Evolutionary conservation across 441 rosid species (phyloP).

Genomic region (Populus hybrid): DNA sequence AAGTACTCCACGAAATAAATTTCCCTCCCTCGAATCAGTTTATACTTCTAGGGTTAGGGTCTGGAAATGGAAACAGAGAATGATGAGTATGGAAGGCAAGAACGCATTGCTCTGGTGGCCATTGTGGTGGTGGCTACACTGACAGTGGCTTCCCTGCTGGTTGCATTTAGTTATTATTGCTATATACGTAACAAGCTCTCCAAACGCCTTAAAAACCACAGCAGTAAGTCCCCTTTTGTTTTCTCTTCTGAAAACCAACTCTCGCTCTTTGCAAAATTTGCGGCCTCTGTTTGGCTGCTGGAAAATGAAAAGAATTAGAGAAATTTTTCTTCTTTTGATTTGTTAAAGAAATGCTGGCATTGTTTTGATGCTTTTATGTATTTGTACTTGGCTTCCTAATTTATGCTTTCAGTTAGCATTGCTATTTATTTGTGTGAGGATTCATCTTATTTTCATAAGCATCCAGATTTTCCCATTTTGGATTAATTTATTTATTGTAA

Average conservation of each 20-base stretch:
- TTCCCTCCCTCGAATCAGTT: not conserved
- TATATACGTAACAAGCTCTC: slow-evolving; percentile 80
- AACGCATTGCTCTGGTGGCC: slow-evolving; percentile 55
- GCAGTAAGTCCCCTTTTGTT: slow-evolving; percentile 31
- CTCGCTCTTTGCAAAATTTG: not conserved
- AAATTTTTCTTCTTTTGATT: too few species aligned
- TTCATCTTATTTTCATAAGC: not conserved
- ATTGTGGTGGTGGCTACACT: slow-evolving; percentile 76
- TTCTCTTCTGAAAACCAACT: not conserved
- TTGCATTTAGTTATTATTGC: slow-evolving; percentile 91
- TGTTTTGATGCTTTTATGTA: not conserved
- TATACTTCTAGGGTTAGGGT: slow-evolving; percentile 35
- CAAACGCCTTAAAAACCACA: slow-evolving; percentile 40
- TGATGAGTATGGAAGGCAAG: slow-evolving; percentile 47
- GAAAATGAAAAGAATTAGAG: not conserved
- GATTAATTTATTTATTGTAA: not conserved
- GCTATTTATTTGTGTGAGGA: not conserved
- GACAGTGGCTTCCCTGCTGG: slow-evolving; percentile 62
- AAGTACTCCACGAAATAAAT: not conserved
- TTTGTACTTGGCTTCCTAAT: not conserved
- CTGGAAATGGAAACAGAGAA: slow-evolving; percentile 29
- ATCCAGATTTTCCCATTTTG: not conserved
- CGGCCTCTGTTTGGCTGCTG: not conserved
- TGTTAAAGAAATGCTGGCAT: not conserved
- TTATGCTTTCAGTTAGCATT: not conserved